Percentiles rank a stretch among this genome's conserved stretches.
These are phyloP conservation scores for Calonectria crousiana DNA, from an alignment of 2,329 filamentous ascomycete species.

Conservation along the genomic window DNA sequence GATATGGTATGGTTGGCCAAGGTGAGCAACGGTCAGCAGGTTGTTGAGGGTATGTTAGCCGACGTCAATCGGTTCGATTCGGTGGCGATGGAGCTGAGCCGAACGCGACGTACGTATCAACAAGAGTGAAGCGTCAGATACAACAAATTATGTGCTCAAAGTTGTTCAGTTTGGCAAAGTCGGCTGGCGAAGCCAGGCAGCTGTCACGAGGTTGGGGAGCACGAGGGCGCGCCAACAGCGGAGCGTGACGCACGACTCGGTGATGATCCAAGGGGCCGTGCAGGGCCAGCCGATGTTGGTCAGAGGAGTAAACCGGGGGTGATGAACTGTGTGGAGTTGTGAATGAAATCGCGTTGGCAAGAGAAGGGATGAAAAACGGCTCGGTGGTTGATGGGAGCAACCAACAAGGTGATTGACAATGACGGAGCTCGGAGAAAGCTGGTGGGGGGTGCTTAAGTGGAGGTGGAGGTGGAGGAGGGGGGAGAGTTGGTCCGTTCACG, in stretches of 20 bases:
- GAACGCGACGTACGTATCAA: neutral
- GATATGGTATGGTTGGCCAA: neutral
- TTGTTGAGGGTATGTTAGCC: neutral
- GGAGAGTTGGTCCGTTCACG: neutral
- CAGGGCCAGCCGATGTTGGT: no score
- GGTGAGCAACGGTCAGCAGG: neutral
- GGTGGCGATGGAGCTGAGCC: neutral
- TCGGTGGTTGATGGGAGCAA: neutral
- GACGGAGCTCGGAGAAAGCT: constrained; percentile 30
- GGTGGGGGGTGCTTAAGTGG: constrained; percentile 31
- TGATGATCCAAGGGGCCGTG: neutral
- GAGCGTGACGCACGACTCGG: neutral
- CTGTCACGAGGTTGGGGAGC: constrained; percentile 41
- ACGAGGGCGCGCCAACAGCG: constrained; percentile 16
- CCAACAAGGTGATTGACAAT: constrained; percentile 17
- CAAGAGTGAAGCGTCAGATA: constrained; percentile 24
- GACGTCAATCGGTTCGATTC: constrained; percentile 9
- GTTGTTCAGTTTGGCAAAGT: constrained; percentile 20
- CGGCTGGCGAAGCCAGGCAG: constrained; percentile 31
- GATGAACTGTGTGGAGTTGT: neutral
- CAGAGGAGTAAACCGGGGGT: neutral
- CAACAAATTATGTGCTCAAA: constrained; percentile 26
- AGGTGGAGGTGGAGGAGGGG: constrained; percentile 24
- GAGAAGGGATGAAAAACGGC: neutral
- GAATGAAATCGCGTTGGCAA: neutral